Percentiles rank a stretch among this genome's conserved stretches.
Conservation (phyloP, 2,329 filamentous ascomycete species). For the Cercospora citrullina region DNA sequence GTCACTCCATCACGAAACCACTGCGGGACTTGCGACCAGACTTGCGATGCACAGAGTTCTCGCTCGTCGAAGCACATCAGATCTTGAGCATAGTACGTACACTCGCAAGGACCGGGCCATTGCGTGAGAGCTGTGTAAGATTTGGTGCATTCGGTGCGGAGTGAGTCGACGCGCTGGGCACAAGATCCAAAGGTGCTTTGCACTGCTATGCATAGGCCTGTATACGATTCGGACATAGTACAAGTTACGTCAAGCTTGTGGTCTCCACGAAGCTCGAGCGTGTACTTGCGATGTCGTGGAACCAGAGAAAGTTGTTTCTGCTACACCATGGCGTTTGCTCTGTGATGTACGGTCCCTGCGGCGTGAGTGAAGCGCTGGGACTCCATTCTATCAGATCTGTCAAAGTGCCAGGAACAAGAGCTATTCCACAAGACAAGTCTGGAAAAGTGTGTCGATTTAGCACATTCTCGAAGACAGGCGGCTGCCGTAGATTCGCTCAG, state of each 20-base stretch:
- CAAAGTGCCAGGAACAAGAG: neutral
- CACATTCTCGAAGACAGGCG: neutral
- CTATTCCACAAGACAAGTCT: neutral
- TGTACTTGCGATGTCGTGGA: neutral
- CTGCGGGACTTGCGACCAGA: conserved; percentile 7
- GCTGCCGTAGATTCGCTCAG: neutral
- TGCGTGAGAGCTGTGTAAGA: conserved; percentile 3
- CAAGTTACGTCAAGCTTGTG: neutral
- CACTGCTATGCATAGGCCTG: neutral
- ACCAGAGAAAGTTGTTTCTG: neutral
- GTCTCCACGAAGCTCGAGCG: neutral
- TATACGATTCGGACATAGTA: conserved; percentile 3
- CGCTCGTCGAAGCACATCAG: conserved; percentile 12
- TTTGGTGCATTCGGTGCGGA: conserved; percentile 6
- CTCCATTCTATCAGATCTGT: neutral
- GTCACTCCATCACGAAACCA: conserved; percentile 14
- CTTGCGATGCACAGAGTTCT: conserved; percentile 11
- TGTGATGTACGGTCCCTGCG: neutral
- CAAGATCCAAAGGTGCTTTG: conserved; percentile 7
- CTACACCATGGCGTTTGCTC: neutral
- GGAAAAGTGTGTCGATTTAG: neutral
- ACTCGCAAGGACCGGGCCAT: conserved; percentile 8
- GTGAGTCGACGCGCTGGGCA: conserved; percentile 8
- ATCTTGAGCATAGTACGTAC: conserved; percentile 9
- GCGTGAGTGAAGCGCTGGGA: neutral